A percentile compares a stretch with the other conserved stretches of the same genome.
These are phyloP conservation scores for Xylariomycetidae sp. DNA, from an alignment of 2,329 filamentous ascomycete species.

Conservation along the genomic window DNA sequence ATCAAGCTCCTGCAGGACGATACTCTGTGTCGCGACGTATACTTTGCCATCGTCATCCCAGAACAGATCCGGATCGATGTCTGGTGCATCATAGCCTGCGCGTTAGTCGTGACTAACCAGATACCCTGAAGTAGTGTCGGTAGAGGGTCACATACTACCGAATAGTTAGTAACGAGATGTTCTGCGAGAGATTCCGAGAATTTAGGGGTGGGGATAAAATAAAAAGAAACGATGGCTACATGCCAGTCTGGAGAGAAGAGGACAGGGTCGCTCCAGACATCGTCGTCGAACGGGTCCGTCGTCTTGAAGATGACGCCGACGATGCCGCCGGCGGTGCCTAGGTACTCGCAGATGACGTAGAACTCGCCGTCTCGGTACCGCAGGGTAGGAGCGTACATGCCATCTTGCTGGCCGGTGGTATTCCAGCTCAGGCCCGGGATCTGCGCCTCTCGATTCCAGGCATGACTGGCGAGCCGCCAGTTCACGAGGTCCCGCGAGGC, in stretches of 20 bases:
- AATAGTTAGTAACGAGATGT: too few relatives aligned
- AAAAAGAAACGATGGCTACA: too few relatives aligned
- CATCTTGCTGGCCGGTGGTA: conserved; percentile 25
- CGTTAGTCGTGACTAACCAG: too few relatives aligned
- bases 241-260: conserved; percentile 23
- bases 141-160: too few relatives aligned
- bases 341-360: conserved; percentile 28
- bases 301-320: conserved; percentile 31
- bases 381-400: conserved; percentile 30
- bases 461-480: conserved; percentile 41
- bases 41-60: conserved; percentile 33
- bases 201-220: too few relatives aligned
- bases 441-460: conserved; percentile 35
- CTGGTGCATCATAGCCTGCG: too few relatives aligned
- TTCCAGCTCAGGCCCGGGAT: conserved; percentile 31
- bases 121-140: too few relatives aligned
- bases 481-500: conserved; percentile 46
- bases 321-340: conserved; percentile 9
- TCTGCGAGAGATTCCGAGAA: too few relatives aligned
- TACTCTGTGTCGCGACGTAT: conserved; percentile 31
- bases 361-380: conserved; percentile 25
- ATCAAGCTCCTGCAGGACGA: conserved; percentile 28
- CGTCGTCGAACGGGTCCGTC: conserved; percentile 33
- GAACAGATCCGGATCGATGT: conserved; percentile 38
- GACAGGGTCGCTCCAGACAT: conserved; percentile 36